phyloP scores from a whole-genome alignment of 116 monocot genomes.

The Zostera marina region DNA sequence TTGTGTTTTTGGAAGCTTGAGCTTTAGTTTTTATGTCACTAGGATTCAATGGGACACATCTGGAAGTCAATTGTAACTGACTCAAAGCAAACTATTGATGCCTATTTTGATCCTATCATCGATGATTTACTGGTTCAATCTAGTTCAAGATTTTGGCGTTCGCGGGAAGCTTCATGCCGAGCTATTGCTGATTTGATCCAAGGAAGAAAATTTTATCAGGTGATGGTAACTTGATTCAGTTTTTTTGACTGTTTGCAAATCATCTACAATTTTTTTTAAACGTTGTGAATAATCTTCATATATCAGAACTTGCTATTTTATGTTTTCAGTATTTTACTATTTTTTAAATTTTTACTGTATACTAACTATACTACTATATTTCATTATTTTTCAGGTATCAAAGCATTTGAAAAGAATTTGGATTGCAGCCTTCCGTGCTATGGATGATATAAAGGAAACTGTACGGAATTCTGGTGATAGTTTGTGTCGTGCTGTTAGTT shows the following conservation, averaged over 20 bases:
- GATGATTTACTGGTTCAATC: slow-evolving; percentile 86
- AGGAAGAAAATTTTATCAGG: slow-evolving; percentile 84
- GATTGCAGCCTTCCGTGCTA: slow-evolving; percentile 76
- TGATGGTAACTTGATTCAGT: not conserved
- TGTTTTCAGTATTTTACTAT: not conserved
- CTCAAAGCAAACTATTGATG: slow-evolving; percentile 86
- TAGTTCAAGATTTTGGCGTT: slow-evolving; percentile 95
- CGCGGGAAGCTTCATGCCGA: slow-evolving; percentile 94
- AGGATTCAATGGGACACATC: slow-evolving; percentile 99
- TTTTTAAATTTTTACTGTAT: not conserved
- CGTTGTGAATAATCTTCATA: too few relatives aligned
- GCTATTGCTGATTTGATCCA: slow-evolving; percentile 96
- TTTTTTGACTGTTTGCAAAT: too few relatives aligned
- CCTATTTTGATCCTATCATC: slow-evolving; percentile 68
- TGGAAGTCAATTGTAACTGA: slow-evolving; percentile 94
- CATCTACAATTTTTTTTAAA: too few relatives aligned
- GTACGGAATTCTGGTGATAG: slow-evolving; percentile 87
- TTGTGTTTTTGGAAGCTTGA: slow-evolving; percentile 1
- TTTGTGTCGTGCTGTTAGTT: slow-evolving; percentile 86
- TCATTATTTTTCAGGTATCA: slow-evolving; percentile 34
- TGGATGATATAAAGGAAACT: slow-evolving; percentile 99
- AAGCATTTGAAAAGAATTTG: slow-evolving; percentile 83
- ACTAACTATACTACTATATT: not conserved
- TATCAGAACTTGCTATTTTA: not conserved
- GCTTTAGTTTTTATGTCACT: not conserved